phyloP scores from a whole-genome alignment of 495 filamentous ascomycete species.

The Hypoxylon perforatum region DNA sequence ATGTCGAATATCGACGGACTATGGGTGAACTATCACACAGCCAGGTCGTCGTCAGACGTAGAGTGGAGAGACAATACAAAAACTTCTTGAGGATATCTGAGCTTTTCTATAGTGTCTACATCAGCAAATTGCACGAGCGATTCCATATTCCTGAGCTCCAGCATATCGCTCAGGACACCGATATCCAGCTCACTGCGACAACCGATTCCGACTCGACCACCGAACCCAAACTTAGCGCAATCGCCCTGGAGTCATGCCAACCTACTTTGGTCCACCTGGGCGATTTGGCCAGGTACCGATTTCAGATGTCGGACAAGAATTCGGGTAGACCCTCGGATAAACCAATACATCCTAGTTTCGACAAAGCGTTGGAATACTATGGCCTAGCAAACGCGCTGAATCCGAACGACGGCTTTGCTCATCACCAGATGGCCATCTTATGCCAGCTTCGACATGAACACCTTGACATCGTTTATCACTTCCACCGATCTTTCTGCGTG shows the following conservation, averaged over 20 bases:
- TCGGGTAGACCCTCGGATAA: slow-evolving; percentile 40
- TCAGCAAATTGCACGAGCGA: slow-evolving; percentile 79
- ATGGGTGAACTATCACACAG: slow-evolving; percentile 59
- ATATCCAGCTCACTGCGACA: slow-evolving; percentile 58
- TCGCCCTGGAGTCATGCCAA: slow-evolving; percentile 80
- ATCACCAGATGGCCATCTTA: slow-evolving; percentile 91
- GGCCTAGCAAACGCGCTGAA: slow-evolving; percentile 80
- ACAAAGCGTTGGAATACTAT: slow-evolving; percentile 86
- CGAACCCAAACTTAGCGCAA: slow-evolving; percentile 60
- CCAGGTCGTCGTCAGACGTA: slow-evolving; percentile 79
- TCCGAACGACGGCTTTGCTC: slow-evolving; percentile 80
- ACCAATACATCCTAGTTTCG: slow-evolving; percentile 59
- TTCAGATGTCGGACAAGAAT: slow-evolving; percentile 66
- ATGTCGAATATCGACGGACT: slow-evolving; percentile 76
- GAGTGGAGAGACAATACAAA: slow-evolving; percentile 80
- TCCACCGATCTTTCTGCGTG: slow-evolving; percentile 82
- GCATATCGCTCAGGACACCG: slow-evolving; percentile 74
- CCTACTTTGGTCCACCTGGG: slow-evolving; percentile 86
- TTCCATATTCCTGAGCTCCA: slow-evolving; percentile 80
- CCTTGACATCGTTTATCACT: slow-evolving; percentile 84
- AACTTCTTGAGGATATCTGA: slow-evolving; percentile 87
- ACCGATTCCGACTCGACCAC: slow-evolving; percentile 51
- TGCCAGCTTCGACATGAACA: slow-evolving; percentile 79
- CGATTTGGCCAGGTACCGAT: slow-evolving; percentile 91
- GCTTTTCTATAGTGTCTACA: slow-evolving; percentile 85